A percentile compares a stretch with the other conserved stretches of the same genome.
phyloP scores from a whole-genome alignment of 2,329 filamentous ascomycete species.

The Hypocrella siamensis region DNA sequence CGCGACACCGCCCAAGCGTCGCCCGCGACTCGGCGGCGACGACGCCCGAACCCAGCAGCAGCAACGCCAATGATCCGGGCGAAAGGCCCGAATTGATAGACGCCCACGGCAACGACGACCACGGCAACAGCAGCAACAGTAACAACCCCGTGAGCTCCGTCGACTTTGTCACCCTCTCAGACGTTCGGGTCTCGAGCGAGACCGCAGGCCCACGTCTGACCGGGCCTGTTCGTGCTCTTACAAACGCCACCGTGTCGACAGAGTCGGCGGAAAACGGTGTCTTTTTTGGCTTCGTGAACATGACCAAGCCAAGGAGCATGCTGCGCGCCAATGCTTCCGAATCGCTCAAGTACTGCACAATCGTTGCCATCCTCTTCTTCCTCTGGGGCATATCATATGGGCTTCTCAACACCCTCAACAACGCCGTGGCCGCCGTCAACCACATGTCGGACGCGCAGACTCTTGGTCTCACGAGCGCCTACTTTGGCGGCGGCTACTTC shows the following conservation, averaged over 20 bases:
- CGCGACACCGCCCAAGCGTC: conserved; percentile 4
- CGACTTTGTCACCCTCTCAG: conserved; percentile 32
- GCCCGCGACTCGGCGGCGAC: conserved; percentile 1
- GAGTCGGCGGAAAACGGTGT: conserved; percentile 26
- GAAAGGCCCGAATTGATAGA: conserved; percentile 4
- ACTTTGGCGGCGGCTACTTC: conserved; percentile 57
- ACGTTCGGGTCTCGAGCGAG: conserved; percentile 9
- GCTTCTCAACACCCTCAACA: conserved; percentile 67
- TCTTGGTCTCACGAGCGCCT: conserved; percentile 52
- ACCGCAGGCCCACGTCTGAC: conserved; percentile 2
- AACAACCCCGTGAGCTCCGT: conserved; percentile 19
- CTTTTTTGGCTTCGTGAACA: conserved; percentile 67
- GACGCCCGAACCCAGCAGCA: not conserved
- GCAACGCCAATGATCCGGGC: not conserved
- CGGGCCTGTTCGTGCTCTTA: conserved; percentile 8
- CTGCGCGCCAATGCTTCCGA: conserved; percentile 46
- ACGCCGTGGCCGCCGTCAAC: conserved; percentile 47
- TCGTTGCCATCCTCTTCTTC: conserved; percentile 72
- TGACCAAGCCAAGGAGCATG: conserved; percentile 54
- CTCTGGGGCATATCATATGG: conserved; percentile 88
- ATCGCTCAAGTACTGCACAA: conserved; percentile 53
- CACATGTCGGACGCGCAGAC: conserved; percentile 45
- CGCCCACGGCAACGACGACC: no score
- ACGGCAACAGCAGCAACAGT: no score
- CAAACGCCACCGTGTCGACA: conserved; percentile 18